Evolutionary conservation across 2,329 filamentous ascomycete species (phyloP), one percentile per base, ranked within the genome.

Genomic region (Exophiala xenobiotica): DNA sequence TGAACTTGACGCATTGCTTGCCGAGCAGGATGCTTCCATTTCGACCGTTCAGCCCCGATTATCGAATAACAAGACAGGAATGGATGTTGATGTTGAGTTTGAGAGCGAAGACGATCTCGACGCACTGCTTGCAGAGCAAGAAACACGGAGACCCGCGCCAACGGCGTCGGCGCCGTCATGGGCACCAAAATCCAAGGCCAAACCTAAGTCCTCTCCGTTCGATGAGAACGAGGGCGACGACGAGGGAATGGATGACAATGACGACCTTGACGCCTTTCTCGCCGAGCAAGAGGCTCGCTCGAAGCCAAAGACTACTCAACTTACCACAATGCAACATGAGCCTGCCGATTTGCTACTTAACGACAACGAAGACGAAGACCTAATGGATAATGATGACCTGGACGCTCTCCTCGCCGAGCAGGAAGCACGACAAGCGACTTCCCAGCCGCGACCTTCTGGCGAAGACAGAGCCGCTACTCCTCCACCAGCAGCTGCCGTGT

Each of bases 81-180:
- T n/a, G n/a, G n/a, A n/a, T 8, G 22, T 31, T 16, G 44, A 56
- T 18, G 20, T 41, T 8, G 58, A 61, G 38, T 58, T 53, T 9
- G 58, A 61, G 47, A 60, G 58, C 33, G 56, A 62, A 46, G 61
- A 63, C 31, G 61, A 63, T 45, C 58, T 62, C 19, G 61, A 63
- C 50, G 61, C 59, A 11, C 33, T 63, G 22, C 46, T 63, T 2
- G 61, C 61, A n/a, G 55, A 61, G 31, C 57, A 61, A 29, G 57
- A 60, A 35, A 51, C 46, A 16, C 35, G 46, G 23, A 31, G 46
- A n/a, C 31, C 14, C 2, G 39, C 49, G 6, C 39, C 40, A n/a
- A 6, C 40, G 18, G 31, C 22, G 2, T 8, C 49, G 7, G n/a
- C 35, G 19, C 16, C 40, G 11, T 9, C 27, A 11, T 3, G 27